Base-by-base conservation (phyloP, 768 basidiomycete species). In the Goffeauzyma gilvescens region DNA sequence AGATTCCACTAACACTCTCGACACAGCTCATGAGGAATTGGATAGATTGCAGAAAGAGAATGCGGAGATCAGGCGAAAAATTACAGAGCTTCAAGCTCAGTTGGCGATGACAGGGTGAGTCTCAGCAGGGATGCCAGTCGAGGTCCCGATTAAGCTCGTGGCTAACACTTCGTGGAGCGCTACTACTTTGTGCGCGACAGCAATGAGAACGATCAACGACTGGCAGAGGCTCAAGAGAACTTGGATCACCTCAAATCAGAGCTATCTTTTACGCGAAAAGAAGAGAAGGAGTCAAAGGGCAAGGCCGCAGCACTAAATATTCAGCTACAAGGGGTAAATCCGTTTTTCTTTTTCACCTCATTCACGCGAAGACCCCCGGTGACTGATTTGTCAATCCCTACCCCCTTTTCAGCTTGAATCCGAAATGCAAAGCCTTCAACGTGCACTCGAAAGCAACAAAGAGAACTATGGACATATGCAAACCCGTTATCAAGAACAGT, bases 401-500 rank as follows among this genome's bases (percentile, higher is more conserved):
- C 12, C 30, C 33, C 15, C 31, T 22, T 6, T 23, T 12, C 44
- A 56, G 61, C 52, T 57, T 41, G 89, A 95, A 62, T 70, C 73
- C 18, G 86, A 89, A 53, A 73, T 90, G 5, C 69, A 73, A 1
- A 83, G 79, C 55, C 57, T 83, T 33, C 76, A 77, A 45, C 78
- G 78, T 56, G 69, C 68, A 14, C 67, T 93, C 27, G 85, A 90
- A 35, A 73, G 70, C 30, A 72, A 82, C 10, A 75, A 78, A 39
- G 62, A 72, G 17, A 75, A 76, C 14, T 84, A 86, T 58, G 71
- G 73, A 46, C 78, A 72, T 51, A 67, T 90, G 48, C 80, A 87
- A 55, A 77, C 77, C 53, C 82, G 84, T 58, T 93, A 90, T 54
- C 75, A 79, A 51, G 84, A 90, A 55, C 87, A 90, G 64, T 79